phyloP scores from a whole-genome alignment of 192 early-diverging fungal genomes.

The Coemansia brasiliensis region DNA sequence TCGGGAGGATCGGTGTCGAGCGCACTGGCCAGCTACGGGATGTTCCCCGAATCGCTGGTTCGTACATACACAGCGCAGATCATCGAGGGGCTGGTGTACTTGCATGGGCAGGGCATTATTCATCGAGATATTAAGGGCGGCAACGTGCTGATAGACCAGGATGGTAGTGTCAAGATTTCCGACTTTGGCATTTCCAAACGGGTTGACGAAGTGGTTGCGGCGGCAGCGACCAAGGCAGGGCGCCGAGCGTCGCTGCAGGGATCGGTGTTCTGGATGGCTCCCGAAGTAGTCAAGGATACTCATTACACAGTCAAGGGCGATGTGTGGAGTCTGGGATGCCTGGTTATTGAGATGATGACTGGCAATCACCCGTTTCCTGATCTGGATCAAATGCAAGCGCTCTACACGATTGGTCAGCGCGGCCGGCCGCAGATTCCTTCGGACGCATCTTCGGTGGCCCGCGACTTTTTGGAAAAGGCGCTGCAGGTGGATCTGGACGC shows the following conservation, averaged over 20 bases:
- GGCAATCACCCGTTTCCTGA: constrained; percentile 88
- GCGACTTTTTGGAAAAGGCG: constrained; percentile 52
- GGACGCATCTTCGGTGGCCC: constrained; percentile 34
- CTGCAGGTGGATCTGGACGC: constrained; percentile 51
- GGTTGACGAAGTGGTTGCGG: constrained; percentile 65
- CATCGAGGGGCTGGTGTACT: constrained; percentile 87
- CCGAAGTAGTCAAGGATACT: constrained; percentile 92
- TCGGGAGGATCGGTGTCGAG: constrained; percentile 93
- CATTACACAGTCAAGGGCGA: constrained; percentile 91
- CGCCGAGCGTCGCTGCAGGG: constrained; percentile 86
- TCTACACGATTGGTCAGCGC: constrained; percentile 65
- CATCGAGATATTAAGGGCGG: constrained; percentile 99
- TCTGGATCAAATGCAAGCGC: constrained; percentile 78
- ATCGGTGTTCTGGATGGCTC: constrained; percentile 99
- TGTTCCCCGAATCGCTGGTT: constrained; percentile 81
- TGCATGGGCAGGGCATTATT: constrained; percentile 92
- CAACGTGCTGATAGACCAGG: constrained; percentile 87
- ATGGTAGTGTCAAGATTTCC: constrained; percentile 94
- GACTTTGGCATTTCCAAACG: constrained; percentile 99
- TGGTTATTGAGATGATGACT: constrained; percentile 99
- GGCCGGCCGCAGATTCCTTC: constrained; percentile 45
- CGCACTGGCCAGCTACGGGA: constrained; percentile 81
- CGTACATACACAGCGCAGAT: constrained; percentile 88
- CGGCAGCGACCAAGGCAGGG: constrained; percentile 39
- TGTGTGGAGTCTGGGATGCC: constrained; percentile 92